Evolutionary conservation across 139 green algal species (phyloP), one percentile per base, ranked within the genome.

Genomic region (Limnomonas spitsbergensis): DNA sequence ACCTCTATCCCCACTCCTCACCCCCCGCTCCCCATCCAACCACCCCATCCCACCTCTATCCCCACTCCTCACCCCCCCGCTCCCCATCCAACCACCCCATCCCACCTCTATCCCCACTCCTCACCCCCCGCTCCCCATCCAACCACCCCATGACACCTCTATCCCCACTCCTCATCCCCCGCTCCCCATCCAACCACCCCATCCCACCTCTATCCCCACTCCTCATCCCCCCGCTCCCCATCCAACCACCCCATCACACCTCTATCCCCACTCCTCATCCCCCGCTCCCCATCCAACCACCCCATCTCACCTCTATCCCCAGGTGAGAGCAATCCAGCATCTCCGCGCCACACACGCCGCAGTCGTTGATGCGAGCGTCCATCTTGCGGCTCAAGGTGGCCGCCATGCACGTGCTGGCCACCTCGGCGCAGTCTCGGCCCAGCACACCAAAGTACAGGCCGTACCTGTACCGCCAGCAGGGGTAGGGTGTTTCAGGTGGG

Each of bases 381-480:
- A 74, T 42, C 7, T 74, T 74, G 35, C 36, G 35, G 68, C 35
- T 29, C 24, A 74, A 7, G 14, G 68, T 47, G 7, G 68, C 6
- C 24, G 68, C 71, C 39, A 77, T 77, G 42, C 71, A 40, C 38
- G 52, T n/a, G 4, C 14, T 37, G 6, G 56, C 56, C 35, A 98
- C 88, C 83, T 98, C 93, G 2, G 94, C 94, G 20, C 84, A 92
- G 79, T 98, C 94, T 0, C 94, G 82, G 0, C 89, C 90, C 38
- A 98, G 81, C 29, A 97, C 89, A 40, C 94, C 94, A 84, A 95
- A 98, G 81, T 97, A 98, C 2, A 97, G 69, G 0, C 94, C 92
- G 80, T 97, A 97, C 90, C 88, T 81, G 40, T 39, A 20, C 9
- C 7, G 27, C 27, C 20, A 20, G 14, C 14, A 29, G 47, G 14